phyloP scores from a whole-genome alignment of 441 rosid species.

The Dalechampia spathulata region DNA sequence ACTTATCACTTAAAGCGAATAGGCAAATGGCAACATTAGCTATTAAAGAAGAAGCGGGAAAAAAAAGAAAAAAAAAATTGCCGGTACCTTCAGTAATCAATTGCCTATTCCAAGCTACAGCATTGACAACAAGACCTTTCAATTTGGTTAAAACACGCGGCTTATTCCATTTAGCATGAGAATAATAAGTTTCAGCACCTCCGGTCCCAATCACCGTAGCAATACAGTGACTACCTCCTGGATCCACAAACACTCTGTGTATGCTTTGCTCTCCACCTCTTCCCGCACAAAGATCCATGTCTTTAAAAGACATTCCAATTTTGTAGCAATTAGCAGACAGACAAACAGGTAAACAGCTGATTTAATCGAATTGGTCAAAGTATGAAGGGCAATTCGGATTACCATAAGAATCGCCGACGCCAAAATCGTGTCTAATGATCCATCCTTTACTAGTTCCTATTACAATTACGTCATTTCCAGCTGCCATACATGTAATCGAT shows the following conservation, averaged over 20 bases:
- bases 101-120: conserved; percentile 96
- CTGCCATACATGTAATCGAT: conserved; percentile 89
- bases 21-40: too few species aligned
- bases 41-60: too few species aligned
- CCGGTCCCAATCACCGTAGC: conserved; percentile 76
- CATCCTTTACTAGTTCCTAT: conserved; percentile 96
- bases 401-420: conserved; percentile 75
- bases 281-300: conserved; percentile 81
- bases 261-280: conserved; percentile 88
- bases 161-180: conserved; percentile 94
- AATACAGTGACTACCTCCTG: conserved; percentile 96
- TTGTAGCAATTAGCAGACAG: too few species aligned
- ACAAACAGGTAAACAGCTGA: too few species aligned
- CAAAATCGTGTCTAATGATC: conserved; percentile 90
- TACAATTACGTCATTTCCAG: conserved; percentile 93
- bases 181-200: conserved; percentile 85
- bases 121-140: conserved; percentile 79
- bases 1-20: too few species aligned
- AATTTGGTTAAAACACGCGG: conserved; percentile 72
- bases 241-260: conserved; percentile 92
- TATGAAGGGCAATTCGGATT: too few species aligned
- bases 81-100: conserved; percentile 86
- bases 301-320: too few species aligned
- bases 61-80: conserved; percentile 7
- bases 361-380: too few species aligned